These are phyloP conservation scores for Xerocomus potaroensis DNA, from an alignment of 768 basidiomycete species.

Conservation along the genomic window DNA sequence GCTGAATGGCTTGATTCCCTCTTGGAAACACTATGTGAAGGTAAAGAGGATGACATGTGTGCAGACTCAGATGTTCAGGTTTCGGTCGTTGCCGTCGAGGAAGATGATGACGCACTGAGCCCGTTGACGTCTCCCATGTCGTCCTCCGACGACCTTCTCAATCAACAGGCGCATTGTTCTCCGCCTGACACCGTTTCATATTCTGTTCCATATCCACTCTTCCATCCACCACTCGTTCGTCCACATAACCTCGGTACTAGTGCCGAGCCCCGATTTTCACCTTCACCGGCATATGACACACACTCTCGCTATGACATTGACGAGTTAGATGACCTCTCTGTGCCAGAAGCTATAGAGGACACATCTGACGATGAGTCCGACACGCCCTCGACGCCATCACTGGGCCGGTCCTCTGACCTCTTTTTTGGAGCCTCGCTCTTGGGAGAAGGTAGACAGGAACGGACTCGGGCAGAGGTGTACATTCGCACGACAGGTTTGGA, in stretches of 20 bases:
- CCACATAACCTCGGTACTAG: constrained; percentile 46
- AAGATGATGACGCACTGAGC: constrained; percentile 58
- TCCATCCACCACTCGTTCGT: constrained; percentile 53
- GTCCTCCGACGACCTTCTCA: constrained; percentile 70
- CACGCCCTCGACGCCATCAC: constrained; percentile 55
- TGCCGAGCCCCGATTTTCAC: constrained; percentile 40
- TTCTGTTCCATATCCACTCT: constrained; percentile 65
- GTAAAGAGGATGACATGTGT: constrained; percentile 59
- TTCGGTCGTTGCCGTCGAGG: constrained; percentile 49
- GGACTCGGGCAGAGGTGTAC: constrained; percentile 55
- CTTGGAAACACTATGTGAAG: constrained; percentile 68
- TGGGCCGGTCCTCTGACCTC: constrained; percentile 55
- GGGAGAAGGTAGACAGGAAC: constrained; percentile 46
- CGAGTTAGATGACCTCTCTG: constrained; percentile 63
- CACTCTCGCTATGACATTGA: constrained; percentile 59
- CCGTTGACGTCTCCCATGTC: constrained; percentile 68
- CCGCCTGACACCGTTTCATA: constrained; percentile 48
- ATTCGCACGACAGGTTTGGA: constrained; percentile 54
- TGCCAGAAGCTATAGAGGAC: constrained; percentile 82
- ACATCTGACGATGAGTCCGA: constrained; percentile 85
- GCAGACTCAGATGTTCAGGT: constrained; percentile 43
- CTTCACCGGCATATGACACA: constrained; percentile 38
- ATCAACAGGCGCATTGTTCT: constrained; percentile 46
- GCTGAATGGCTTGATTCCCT: constrained; percentile 81
- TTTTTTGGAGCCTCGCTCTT: constrained; percentile 48